These are phyloP conservation scores for Phytophthora meadii DNA, from an alignment of 352 stramenopile species.

Conservation along the genomic window DNA sequence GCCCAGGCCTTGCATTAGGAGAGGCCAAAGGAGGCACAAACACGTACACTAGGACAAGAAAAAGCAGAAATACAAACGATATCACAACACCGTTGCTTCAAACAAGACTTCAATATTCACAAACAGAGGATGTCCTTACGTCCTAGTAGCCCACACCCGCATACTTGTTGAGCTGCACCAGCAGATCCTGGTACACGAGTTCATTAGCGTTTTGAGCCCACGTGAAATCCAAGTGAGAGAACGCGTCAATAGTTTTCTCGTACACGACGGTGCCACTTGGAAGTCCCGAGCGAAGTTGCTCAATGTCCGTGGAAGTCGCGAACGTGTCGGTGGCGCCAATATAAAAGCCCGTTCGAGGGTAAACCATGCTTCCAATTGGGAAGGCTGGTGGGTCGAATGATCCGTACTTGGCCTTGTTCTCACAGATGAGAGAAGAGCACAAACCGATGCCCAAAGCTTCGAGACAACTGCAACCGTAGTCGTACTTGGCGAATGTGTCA, in stretches of 20 bases:
- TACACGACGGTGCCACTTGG: slow-evolving; percentile 44
- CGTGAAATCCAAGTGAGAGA: slow-evolving; percentile 66
- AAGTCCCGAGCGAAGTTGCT: slow-evolving; percentile 39
- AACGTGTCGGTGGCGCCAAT: slow-evolving; percentile 50
- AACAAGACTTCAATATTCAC: slow-evolving; percentile 14
- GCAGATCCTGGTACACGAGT: slow-evolving; percentile 50
- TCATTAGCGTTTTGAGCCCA: slow-evolving; percentile 51
- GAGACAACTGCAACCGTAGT: slow-evolving; percentile 61
- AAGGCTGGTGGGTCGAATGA: slow-evolving; percentile 44
- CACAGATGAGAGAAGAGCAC: slow-evolving; percentile 51
- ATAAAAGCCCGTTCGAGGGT: slow-evolving; percentile 52
- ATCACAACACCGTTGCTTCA: slow-evolving; percentile 4
- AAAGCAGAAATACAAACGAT: slow-evolving; percentile 36
- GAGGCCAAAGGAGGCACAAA: slow-evolving; percentile 23
- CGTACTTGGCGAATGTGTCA: slow-evolving; percentile 56
- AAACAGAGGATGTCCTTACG: background rate
- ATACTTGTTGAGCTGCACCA: slow-evolving; percentile 50
- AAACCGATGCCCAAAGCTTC: slow-evolving; percentile 39
- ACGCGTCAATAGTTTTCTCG: slow-evolving; percentile 41
- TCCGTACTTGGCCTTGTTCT: slow-evolving; percentile 63
- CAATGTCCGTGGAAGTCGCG: slow-evolving; percentile 39
- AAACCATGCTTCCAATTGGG: slow-evolving; percentile 19
- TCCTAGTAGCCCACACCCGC: slow-evolving; percentile 46
- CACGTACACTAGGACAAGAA: slow-evolving; percentile 40
- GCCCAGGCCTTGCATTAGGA: slow-evolving; percentile 14